These are phyloP conservation scores for Fusarium sp. DNA, from an alignment of 2,329 filamentous ascomycete species.

Conservation along the genomic window DNA sequence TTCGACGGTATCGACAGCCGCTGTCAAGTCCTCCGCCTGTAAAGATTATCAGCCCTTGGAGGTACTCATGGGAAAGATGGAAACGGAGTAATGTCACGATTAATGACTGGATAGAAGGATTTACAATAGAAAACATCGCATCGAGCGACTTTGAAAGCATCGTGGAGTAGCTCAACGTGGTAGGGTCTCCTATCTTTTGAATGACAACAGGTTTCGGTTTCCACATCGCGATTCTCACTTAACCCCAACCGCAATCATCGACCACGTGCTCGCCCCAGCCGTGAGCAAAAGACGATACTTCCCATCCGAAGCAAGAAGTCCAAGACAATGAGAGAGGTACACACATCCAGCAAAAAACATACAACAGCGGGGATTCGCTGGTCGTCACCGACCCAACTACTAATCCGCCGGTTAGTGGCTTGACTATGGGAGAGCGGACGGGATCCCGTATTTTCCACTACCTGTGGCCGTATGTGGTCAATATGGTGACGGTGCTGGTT, in stretches of 20 bases:
- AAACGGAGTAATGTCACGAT: constrained; percentile 2
- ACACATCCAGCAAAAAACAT: constrained; percentile 12
- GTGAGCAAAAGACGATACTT: background rate
- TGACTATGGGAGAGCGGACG: constrained; percentile 35
- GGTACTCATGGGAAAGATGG: background rate
- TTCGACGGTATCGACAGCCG: constrained; percentile 74
- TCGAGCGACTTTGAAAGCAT: background rate
- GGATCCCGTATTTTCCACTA: constrained; percentile 37
- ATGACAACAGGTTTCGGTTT: background rate
- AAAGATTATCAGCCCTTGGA: background rate
- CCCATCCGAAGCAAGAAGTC: background rate
- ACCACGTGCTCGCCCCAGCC: background rate
- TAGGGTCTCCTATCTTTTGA: background rate
- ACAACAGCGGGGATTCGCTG: constrained; percentile 37
- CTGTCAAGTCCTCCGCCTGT: constrained; percentile 66
- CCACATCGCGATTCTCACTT: background rate
- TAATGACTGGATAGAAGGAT: constrained; percentile 23
- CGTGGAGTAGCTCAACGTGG: background rate
- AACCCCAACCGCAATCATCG: background rate
- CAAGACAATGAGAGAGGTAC: background rate
- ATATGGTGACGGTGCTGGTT: background rate
- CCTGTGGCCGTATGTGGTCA: constrained; percentile 33
- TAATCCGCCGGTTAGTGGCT: constrained; percentile 32
- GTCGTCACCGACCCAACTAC: constrained; percentile 35
- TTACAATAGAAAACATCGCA: constrained; percentile 2